Evolutionary conservation across 2,329 filamentous ascomycete genomes (phyloP).

Genomic region (Aspergillus sclerotialis): DNA sequence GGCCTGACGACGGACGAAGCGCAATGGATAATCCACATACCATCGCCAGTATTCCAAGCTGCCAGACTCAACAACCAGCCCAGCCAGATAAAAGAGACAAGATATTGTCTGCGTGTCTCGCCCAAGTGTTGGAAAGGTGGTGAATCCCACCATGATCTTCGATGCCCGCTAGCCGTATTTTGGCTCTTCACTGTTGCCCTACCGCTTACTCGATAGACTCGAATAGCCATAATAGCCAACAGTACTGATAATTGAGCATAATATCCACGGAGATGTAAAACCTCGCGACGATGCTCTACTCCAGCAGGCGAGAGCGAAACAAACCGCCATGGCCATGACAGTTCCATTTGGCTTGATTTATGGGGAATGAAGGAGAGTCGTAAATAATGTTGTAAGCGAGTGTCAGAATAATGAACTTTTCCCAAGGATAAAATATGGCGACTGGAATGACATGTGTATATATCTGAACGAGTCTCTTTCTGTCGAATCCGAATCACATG

Average conservation of each 20-base stretch:
- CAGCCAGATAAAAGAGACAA: slow-evolving; percentile 43
- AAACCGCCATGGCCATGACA: slow-evolving; percentile 46
- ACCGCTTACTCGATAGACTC: slow-evolving; percentile 17
- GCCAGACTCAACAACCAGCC: slow-evolving; percentile 47
- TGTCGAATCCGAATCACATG: no score
- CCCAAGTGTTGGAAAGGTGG: slow-evolving; percentile 35
- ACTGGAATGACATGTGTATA: no score
- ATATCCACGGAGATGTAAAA: slow-evolving; percentile 50
- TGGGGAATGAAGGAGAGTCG: not conserved
- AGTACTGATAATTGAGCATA: slow-evolving; percentile 50
- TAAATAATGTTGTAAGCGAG: not conserved
- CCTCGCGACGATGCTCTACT: slow-evolving; percentile 42
- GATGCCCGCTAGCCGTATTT: no score
- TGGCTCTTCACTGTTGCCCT: slow-evolving; percentile 3
- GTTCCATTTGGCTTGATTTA: slow-evolving; percentile 11
- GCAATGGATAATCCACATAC: slow-evolving; percentile 31
- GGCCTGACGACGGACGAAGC: no score
- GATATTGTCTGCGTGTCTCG: slow-evolving; percentile 47
- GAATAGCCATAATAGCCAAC: slow-evolving; percentile 36
- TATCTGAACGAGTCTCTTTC: no score
- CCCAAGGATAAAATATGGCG: no score
- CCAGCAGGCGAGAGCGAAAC: slow-evolving; percentile 44
- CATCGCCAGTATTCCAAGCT: slow-evolving; percentile 46
- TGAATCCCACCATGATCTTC: slow-evolving; percentile 39
- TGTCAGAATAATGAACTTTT: not conserved